Percentiles rank a stretch among this genome's conserved stretches.
These are phyloP conservation scores for Alternaria arborescens DNA, from an alignment of 2,329 filamentous ascomycete species.

Conservation along the genomic window DNA sequence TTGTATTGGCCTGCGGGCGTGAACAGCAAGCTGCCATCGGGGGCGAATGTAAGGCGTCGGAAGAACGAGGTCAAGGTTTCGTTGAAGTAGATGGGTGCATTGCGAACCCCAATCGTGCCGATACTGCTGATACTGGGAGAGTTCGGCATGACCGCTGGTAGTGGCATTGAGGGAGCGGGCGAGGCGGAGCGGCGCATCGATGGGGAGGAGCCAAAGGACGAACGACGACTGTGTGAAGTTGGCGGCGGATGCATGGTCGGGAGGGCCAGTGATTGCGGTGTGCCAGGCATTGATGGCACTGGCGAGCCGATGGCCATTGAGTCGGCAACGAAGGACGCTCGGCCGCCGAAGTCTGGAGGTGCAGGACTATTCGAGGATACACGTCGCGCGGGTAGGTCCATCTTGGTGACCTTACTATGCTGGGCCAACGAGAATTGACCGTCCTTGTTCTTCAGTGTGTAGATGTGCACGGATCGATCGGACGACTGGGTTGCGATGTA, in stretches of 20 bases:
- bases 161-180: conserved; percentile 88
- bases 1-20: conserved; percentile 97
- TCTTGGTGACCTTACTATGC: conserved; percentile 83
- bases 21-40: conserved; percentile 90
- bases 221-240: conserved; percentile 90
- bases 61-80: conserved; percentile 98
- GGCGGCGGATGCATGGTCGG: conserved; percentile 93
- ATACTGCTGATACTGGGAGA: conserved; percentile 78
- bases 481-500: conserved; percentile 98
- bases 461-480: conserved; percentile 96
- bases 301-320: conserved; percentile 74
- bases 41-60: conserved; percentile 89
- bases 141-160: conserved; percentile 95
- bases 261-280: conserved; percentile 84
- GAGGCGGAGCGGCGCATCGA: conserved; percentile 88
- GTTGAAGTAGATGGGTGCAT: conserved; percentile 91
- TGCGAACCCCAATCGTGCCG: conserved; percentile 65
- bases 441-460: conserved; percentile 94
- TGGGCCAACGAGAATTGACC: conserved; percentile 87
- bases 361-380: conserved; percentile 93
- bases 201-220: conserved; percentile 82
- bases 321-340: conserved; percentile 69
- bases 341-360: conserved; percentile 78
- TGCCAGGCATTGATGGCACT: conserved; percentile 88
- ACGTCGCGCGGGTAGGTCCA: conserved; percentile 89